Percentiles rank a stretch among this genome's conserved stretches.
Conservation (phyloP, 441 rosid genomes). For the Syzygium malaccense region DNA sequence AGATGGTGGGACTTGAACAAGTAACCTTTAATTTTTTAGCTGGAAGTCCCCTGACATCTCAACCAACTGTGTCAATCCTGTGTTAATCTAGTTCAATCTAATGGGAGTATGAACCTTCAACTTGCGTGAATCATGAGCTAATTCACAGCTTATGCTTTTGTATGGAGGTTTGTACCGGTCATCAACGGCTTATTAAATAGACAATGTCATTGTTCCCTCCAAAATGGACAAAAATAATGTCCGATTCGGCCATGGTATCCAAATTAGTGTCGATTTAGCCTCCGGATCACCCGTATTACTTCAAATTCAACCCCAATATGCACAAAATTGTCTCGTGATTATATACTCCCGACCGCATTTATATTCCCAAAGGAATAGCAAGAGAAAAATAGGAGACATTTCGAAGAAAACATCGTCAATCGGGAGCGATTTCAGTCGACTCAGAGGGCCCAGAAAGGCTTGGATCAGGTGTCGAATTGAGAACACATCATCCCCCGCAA, state of each 20-base stretch:
- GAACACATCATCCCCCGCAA: not conserved
- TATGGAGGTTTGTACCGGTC: not conserved
- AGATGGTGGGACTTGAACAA: not conserved
- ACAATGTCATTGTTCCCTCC: not conserved
- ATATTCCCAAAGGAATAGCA: not conserved
- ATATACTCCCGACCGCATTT: not conserved
- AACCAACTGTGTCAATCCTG: not conserved
- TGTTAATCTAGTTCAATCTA: not conserved
- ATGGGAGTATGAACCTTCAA: not conserved
- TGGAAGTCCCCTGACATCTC: not conserved
- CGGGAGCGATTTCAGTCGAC: not conserved
- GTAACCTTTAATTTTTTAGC: not conserved
- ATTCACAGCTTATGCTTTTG: not conserved
- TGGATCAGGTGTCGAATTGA: not conserved
- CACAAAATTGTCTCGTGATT: not conserved
- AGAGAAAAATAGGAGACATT: not conserved
- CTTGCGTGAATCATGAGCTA: not conserved
- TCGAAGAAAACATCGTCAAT: not conserved
- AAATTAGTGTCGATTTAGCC: not conserved
- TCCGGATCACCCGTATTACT: not conserved
- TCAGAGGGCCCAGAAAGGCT: not conserved
- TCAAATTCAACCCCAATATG: not conserved
- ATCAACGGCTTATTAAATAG: not conserved
- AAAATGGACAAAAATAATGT: not conserved
- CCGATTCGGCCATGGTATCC: not conserved